Percentiles rank a stretch among this genome's conserved stretches.
Evolutionary conservation across 805 yeast species (phyloP).

Genomic region (Kodamaea jinghongensis): DNA sequence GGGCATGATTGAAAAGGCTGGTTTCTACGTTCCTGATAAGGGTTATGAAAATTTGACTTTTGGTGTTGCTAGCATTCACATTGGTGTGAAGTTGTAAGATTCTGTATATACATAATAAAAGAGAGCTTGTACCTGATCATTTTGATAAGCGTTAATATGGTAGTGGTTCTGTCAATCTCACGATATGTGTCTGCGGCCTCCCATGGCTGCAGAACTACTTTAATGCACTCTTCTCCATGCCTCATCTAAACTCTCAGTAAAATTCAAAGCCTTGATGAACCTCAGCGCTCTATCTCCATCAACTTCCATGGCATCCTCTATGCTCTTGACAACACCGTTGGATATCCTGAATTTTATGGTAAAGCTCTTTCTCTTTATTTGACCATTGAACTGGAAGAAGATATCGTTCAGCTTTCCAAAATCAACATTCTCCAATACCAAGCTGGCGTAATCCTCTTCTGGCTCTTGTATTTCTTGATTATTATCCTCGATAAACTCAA

Average conservation of each 20-base stretch:
- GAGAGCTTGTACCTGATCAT: too few species aligned
- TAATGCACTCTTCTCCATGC: constrained; percentile 14
- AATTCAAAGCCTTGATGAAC: constrained; percentile 26
- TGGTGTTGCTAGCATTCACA: constrained; percentile 94
- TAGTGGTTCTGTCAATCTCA: not conserved
- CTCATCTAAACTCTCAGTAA: constrained; percentile 31
- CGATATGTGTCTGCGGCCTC: not conserved
- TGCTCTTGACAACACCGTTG: constrained; percentile 25
- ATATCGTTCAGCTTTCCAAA: constrained; percentile 25
- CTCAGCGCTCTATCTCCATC: constrained; percentile 13
- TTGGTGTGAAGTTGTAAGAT: constrained; percentile 78
- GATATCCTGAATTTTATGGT: constrained; percentile 24
- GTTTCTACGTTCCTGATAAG: constrained; percentile 78
- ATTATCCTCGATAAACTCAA: constrained; percentile 28
- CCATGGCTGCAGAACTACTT: not conserved
- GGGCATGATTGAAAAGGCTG: constrained; percentile 89
- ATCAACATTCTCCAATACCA: constrained; percentile 24
- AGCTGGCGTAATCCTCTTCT: constrained; percentile 10
- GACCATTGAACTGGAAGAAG: constrained; percentile 18
- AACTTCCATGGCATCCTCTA: constrained; percentile 20
- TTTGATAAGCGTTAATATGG: not conserved
- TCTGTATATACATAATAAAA: constrained; percentile 7
- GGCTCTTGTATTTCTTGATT: constrained; percentile 11
- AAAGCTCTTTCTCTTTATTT: constrained; percentile 12
- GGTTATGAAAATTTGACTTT: constrained; percentile 94